phyloP scores from a whole-genome alignment of 2,329 filamentous ascomycete genomes.

The Ophiostoma populinum region DNA sequence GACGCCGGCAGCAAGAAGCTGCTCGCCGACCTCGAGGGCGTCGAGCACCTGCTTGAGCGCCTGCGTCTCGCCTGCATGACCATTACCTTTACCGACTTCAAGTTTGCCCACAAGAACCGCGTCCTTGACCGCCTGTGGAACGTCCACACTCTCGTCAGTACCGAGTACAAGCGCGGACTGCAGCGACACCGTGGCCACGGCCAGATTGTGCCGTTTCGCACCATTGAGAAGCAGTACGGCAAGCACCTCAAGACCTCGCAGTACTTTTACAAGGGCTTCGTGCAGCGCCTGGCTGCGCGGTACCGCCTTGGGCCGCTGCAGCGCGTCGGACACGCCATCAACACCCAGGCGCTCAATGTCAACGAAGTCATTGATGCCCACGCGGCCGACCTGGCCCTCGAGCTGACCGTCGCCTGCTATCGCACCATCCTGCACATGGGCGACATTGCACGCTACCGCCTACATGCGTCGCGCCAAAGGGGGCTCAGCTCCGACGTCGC shows the following conservation, averaged over 20 bases:
- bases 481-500: conserved; percentile 63
- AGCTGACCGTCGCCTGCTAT: conserved; percentile 60
- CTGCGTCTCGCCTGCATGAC: conserved; percentile 56
- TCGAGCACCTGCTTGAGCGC: conserved; percentile 10
- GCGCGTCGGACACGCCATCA: conserved; percentile 24
- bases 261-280: conserved; percentile 73
- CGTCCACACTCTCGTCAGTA: conserved; percentile 60
- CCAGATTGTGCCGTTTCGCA: conserved; percentile 48
- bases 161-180: conserved; percentile 56
- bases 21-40: conserved; percentile 10
- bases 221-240: conserved; percentile 64
- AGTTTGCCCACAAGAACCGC: conserved; percentile 42
- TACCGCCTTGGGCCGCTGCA: conserved; percentile 29
- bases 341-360: conserved; percentile 23
- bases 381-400: conserved; percentile 31
- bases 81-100: conserved; percentile 55
- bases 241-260: conserved; percentile 77
- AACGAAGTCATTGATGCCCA: conserved; percentile 27
- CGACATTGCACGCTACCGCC: conserved; percentile 74
- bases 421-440: conserved; percentile 72
- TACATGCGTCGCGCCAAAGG: conserved; percentile 50
- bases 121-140: conserved; percentile 64
- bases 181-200: conserved; percentile 33
- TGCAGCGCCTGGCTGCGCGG: conserved; percentile 53
- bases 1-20: conserved; percentile 10